Base-by-base conservation (phyloP, 257 asterid species). In the Fraxinus anomala region DNA sequence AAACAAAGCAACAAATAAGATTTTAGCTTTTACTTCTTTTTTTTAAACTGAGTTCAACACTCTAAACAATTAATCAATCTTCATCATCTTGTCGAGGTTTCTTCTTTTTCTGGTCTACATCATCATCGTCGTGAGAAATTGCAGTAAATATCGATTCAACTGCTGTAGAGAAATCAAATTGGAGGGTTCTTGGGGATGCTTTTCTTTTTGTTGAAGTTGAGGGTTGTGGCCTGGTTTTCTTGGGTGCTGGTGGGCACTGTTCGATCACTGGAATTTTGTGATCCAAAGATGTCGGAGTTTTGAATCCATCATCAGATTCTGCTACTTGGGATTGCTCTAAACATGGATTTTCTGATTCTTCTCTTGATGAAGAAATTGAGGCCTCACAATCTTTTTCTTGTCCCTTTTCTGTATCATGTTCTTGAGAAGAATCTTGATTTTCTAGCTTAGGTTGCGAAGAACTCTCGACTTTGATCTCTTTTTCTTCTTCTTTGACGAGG, bases 171-270 rank as follows among this genome's bases (percentile, higher is more conserved):
- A 81, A 56, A 61, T 79, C 89, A 42, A 82, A 54, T 2, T 71
- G 85, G 34, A 82, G 81, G 49, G 56, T 66, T 17, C 67, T 30
- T 49, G 80, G 68, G 59, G 90, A 37, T 17, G 76, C 72, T 51
- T 79, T 89, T 26, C 91, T 79, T 36, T 88, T 89, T 74, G 65
- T 42, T 2, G 69, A 63, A 11, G 19, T 73, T 71, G 83, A 56
- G 30, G 87, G 72, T 42, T 59, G 63, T 30, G 87, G 86, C 21
- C 83, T 85, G 13, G 76, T 37, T 72, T 83, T 89, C 68, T 21
- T 84, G 1, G 98, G 98, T 68, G 98, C 89, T 59, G 91, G 90
- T 0, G 98, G 98, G 63, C 98, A 94, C 80, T 82, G 59, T 66
- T 59, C 82, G 56, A 47, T 63, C 65, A 70, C 70, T 73, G 92